These are phyloP conservation scores for Meredithiella fracta DNA, from an alignment of 2,329 filamentous ascomycete genomes.

Conservation along the genomic window DNA sequence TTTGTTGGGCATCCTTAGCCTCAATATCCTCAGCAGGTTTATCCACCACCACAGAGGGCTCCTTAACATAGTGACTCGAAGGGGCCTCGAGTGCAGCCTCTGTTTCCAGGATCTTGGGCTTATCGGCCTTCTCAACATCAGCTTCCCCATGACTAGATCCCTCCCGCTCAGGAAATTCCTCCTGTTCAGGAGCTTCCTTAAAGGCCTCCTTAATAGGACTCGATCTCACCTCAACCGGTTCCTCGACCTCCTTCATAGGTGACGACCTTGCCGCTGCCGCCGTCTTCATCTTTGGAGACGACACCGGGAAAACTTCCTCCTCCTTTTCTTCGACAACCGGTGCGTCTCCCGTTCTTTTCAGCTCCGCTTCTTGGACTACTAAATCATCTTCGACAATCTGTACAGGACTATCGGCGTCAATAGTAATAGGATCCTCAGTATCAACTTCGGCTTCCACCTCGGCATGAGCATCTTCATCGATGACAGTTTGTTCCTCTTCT, in stretches of 20 bases:
- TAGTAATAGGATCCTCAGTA: too few species aligned
- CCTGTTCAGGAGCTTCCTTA: not conserved
- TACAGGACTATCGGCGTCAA: not conserved
- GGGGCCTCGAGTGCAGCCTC: not conserved
- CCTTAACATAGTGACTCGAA: not conserved
- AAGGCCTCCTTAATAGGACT: not conserved
- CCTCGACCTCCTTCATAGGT: not conserved
- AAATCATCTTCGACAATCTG: not conserved
- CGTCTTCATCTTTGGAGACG: not conserved
- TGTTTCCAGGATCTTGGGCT: not conserved
- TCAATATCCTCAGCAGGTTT: not conserved
- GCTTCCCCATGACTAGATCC: not conserved
- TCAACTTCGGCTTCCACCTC: constrained; percentile 1
- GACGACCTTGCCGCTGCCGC: constrained; percentile 3
- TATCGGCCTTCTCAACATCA: not conserved
- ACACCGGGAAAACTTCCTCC: not conserved
- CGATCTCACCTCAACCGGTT: not conserved
- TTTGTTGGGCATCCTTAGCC: not conserved
- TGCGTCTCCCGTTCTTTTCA: too few species aligned
- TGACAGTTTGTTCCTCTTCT: not conserved
- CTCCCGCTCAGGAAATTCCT: too few species aligned
- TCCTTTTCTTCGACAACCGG: not conserved
- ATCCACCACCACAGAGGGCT: not conserved
- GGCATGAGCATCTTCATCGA: not conserved
- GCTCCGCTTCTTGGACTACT: not conserved